A percentile compares a stretch with the other conserved stretches of the same genome.
These are phyloP conservation scores for Graphilbum sp. DNA, from an alignment of 2,329 filamentous ascomycete genomes.

Conservation along the genomic window DNA sequence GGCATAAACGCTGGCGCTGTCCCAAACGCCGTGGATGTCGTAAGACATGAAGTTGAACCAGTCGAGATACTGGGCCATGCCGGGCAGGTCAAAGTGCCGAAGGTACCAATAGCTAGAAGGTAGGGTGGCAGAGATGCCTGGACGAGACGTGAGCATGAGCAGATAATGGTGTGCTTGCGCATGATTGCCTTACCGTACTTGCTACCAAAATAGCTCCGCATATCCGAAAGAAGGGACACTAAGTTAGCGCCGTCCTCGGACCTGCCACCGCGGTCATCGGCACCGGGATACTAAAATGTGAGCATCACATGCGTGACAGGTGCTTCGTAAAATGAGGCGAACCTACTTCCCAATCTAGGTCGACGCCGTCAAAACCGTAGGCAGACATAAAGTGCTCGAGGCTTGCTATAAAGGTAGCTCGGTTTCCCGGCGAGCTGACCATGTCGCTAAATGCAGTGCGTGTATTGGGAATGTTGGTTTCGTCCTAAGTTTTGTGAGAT, in stretches of 20 bases:
- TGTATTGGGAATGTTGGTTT: too few species aligned
- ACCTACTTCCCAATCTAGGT: conserved; percentile 9
- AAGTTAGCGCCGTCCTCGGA: conserved; percentile 6
- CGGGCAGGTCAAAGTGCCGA: conserved; percentile 11
- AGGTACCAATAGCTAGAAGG: conserved; percentile 11
- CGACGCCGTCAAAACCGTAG: conserved; percentile 6
- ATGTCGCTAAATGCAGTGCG: conserved; percentile 13
- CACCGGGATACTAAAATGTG: conserved; percentile 7
- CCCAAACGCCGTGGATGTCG: conserved; percentile 25
- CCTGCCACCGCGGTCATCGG: conserved; percentile 9
- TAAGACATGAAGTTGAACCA: conserved; percentile 15
- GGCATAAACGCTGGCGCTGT: conserved; percentile 10
- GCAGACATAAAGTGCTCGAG: conserved; percentile 5
- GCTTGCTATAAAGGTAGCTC: conserved; percentile 6
- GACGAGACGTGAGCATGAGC: conserved; percentile 6
- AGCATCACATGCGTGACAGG: too few species aligned
- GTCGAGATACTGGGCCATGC: conserved; percentile 3
- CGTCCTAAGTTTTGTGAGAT: too few species aligned
- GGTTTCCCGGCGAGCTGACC: conserved; percentile 2
- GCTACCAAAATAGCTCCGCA: not conserved
- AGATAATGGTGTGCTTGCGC: conserved; percentile 2
- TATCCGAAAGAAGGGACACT: not conserved
- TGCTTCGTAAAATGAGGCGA: too few species aligned
- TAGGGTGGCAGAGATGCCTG: too few species aligned
- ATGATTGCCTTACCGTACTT: too few species aligned